Evolutionary conservation across 2,329 filamentous ascomycete species (phyloP).

Genomic region (Neospermospora avenae): DNA sequence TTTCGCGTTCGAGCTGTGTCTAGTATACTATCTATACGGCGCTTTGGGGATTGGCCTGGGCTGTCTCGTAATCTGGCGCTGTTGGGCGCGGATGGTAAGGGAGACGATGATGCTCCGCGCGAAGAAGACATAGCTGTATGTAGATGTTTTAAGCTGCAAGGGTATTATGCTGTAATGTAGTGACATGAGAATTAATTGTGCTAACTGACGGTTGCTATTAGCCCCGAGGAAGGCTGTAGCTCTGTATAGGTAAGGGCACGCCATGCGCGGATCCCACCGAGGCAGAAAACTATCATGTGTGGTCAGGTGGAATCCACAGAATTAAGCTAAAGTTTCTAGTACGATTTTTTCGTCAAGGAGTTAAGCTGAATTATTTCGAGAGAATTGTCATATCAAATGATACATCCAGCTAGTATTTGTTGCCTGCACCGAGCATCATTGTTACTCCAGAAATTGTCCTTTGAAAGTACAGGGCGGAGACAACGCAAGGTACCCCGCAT

Average conservation of each 20-base stretch:
- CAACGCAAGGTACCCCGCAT: too few relatives aligned
- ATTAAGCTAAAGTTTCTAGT: too few relatives aligned
- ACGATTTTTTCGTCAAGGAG: too few relatives aligned
- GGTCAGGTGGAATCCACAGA: neutral
- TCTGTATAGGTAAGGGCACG: constrained; percentile 3
- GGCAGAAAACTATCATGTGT: neutral
- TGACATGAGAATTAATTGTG: neutral
- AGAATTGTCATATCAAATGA: too few relatives aligned
- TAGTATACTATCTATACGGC: constrained; percentile 27
- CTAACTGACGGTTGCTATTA: neutral
- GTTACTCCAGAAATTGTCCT: too few relatives aligned
- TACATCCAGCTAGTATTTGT: too few relatives aligned
- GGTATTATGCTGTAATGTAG: neutral
- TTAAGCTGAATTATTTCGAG: too few relatives aligned
- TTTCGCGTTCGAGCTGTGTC: constrained; percentile 25
- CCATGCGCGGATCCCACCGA: constrained; percentile 21
- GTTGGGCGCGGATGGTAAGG: neutral
- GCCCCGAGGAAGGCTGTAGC: neutral
- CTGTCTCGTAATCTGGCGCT: constrained; percentile 7
- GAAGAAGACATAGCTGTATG: neutral
- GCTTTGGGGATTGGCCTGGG: neutral
- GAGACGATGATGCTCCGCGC: neutral
- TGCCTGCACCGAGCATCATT: too few relatives aligned
- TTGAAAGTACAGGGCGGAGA: too few relatives aligned
- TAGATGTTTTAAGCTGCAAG: neutral